Base-by-base conservation (phyloP, 257 asterid species). In the Salvia miltiorrhiza region DNA sequence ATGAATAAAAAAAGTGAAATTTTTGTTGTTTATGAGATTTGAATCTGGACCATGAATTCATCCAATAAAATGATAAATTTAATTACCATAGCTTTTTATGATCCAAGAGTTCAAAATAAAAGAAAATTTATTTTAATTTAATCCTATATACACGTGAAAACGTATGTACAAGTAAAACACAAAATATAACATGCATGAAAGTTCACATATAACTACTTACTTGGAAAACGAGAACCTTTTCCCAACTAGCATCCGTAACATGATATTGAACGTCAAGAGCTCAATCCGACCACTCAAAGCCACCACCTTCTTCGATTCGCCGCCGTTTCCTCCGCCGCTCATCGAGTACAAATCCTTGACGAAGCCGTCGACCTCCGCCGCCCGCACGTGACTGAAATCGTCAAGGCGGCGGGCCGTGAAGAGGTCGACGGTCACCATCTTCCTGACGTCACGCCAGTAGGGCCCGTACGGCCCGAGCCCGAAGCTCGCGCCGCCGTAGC, bases 401-500 rank as follows among this genome's bases (percentile, higher is more conserved):
- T 81, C 77, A 16, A 85, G 84, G 13, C 79, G 79, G 26, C 63
- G 60, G 37, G 73, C 26, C 0, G 90, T 73, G 4, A 85, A 23
- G 62, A 88, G 85, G 20, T 88, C 78, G 0, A 81, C 73, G 11
- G 83, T 83, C 49, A 70, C 85, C 78, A 88, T 61, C 43, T 85
- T 88, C 0, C 89, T 70, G 9, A 85, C 62, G 1, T 82, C 65
- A 2, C 92, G 89, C 95, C 95, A 87, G 17, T 80, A 87, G 30
- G 72, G 70, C 1, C 92, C 92, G 24, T 87, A 85, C 33, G 88
- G 82, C 6, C 84, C 81, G 2, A 88, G 14, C 0, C 80, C 79
- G 33, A 88, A 84, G 0, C 32, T 0, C 0, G 87, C 89, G 7
- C 71, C 12, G 4, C 70, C 56, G 32, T 86, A 81, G 10, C 84